Conservation (phyloP, 495 filamentous ascomycete species). For the Daldinia concentrica region DNA sequence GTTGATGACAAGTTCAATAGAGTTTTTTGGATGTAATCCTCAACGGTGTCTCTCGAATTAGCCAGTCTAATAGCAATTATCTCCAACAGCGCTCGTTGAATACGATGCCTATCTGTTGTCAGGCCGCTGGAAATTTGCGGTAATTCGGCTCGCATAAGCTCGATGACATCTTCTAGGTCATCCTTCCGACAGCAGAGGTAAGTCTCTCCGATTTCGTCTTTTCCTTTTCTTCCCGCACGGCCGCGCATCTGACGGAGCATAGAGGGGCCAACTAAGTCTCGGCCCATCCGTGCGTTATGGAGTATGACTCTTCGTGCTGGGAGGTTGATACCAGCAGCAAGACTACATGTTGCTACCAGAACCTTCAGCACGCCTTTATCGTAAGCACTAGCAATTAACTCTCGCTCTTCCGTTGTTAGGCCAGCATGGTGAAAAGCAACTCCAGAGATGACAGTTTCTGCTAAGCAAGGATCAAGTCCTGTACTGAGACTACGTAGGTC, state of each 20-base stretch:
- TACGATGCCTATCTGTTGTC: conserved; percentile 71
- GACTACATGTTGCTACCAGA: conserved; percentile 82
- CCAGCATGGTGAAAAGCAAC: conserved; percentile 87
- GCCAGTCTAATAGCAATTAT: conserved; percentile 76
- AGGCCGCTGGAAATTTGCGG: conserved; percentile 76
- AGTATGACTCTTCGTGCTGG: conserved; percentile 80
- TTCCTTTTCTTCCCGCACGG: conserved; percentile 83
- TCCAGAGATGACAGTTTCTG: conserved; percentile 69
- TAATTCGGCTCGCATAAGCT: conserved; percentile 77
- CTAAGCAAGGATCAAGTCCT: conserved; percentile 73
- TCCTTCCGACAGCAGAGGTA: conserved; percentile 77
- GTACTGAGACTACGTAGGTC: conserved; percentile 73
- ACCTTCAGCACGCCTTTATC: conserved; percentile 75
- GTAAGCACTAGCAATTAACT: conserved; percentile 76
- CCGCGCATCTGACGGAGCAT: conserved; percentile 85
- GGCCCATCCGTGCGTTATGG: conserved; percentile 79
- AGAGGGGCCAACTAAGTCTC: conserved; percentile 77
- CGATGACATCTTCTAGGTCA: conserved; percentile 75
- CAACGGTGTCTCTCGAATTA: conserved; percentile 71
- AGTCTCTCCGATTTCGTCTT: conserved; percentile 82
- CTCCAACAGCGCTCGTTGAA: conserved; percentile 79
- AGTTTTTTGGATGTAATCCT: conserved; percentile 76
- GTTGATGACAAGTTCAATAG: conserved; percentile 68
- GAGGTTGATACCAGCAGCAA: conserved; percentile 86
- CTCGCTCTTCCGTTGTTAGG: conserved; percentile 81